phyloP scores from a whole-genome alignment of 129 eudicot genomes.

The Pittosporum tobira region DNA sequence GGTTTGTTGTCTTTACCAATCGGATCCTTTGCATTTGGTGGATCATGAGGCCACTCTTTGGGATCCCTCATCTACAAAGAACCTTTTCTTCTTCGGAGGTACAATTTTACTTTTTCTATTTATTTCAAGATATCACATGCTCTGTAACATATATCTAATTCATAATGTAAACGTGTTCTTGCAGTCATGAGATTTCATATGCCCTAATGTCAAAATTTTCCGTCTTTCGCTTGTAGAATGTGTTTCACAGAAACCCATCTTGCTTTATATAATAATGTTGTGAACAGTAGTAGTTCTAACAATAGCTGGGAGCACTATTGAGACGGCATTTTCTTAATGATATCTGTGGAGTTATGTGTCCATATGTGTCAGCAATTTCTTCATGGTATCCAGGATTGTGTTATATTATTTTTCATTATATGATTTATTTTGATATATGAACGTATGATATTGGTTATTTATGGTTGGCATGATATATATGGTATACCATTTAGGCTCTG shows the following conservation, averaged over 20 bases:
- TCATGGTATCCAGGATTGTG: background rate
- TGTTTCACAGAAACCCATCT: background rate
- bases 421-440: too few relatives aligned
- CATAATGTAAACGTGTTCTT: background rate
- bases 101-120: slow-evolving; percentile 1
- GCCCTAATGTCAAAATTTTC: background rate
- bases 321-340: background rate
- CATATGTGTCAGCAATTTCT: background rate
- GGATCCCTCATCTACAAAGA: slow-evolving; percentile 48
- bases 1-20: slow-evolving; percentile 43
- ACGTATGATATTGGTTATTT: background rate
- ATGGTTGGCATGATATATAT: background rate
- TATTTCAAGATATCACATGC: slow-evolving; percentile 4
- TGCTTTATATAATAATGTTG: background rate
- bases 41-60: slow-evolving; percentile 43
- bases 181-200: background rate
- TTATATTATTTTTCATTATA: background rate
- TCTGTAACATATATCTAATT: slow-evolving; percentile 1
- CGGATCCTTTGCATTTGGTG: slow-evolving; percentile 58
- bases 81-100: slow-evolving; percentile 54
- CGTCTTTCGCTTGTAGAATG: background rate
- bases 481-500: background rate
- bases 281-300: background rate
- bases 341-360: too few relatives aligned
- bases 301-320: background rate